A percentile compares a stretch with the other conserved stretches of the same genome.
phyloP scores from a whole-genome alignment of 176 grass and related monocot genomes.

The Saccharum spontaneum region DNA sequence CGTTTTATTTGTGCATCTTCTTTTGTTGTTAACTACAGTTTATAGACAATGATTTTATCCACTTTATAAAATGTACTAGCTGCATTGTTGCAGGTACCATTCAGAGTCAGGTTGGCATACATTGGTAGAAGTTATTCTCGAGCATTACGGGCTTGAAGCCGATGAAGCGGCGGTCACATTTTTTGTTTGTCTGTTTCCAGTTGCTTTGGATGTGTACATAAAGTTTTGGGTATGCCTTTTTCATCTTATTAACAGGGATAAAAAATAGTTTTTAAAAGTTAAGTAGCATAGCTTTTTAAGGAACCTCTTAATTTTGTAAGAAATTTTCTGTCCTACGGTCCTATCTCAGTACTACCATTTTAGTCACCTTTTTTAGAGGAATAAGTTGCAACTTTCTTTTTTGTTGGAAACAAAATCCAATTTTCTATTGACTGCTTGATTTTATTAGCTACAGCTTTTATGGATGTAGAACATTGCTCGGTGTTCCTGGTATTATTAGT shows the following conservation, averaged over 20 bases:
- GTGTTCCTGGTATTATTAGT: constrained; percentile 16
- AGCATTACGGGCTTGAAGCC: constrained; percentile 83
- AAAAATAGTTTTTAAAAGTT: neutral
- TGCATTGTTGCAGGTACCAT: constrained; percentile 71
- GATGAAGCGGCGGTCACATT: constrained; percentile 79
- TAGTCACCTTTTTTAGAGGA: neutral
- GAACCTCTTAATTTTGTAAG: neutral
- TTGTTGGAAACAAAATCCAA: neutral
- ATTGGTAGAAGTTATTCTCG: constrained; percentile 73
- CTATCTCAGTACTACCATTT: neutral
- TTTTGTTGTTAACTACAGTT: constrained; percentile 1
- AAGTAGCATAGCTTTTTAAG: neutral
- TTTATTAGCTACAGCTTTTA: constrained; percentile 9
- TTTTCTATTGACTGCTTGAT: neutral
- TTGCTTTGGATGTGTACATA: constrained; percentile 75
- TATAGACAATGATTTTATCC: neutral
- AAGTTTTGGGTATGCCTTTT: constrained; percentile 75
- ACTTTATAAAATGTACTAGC: constrained; percentile 12
- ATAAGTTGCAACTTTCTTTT: neutral
- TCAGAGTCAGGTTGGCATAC: constrained; percentile 85
- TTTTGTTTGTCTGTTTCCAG: constrained; percentile 83
- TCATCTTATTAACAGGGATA: constrained; percentile 11
- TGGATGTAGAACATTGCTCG: constrained; percentile 5
- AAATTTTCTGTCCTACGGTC: neutral
- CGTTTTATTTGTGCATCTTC: constrained; percentile 6